Percentiles rank a stretch among this genome's conserved stretches.
phyloP scores from a whole-genome alignment of 345 rosid species.

The Murraya paniculata region DNA sequence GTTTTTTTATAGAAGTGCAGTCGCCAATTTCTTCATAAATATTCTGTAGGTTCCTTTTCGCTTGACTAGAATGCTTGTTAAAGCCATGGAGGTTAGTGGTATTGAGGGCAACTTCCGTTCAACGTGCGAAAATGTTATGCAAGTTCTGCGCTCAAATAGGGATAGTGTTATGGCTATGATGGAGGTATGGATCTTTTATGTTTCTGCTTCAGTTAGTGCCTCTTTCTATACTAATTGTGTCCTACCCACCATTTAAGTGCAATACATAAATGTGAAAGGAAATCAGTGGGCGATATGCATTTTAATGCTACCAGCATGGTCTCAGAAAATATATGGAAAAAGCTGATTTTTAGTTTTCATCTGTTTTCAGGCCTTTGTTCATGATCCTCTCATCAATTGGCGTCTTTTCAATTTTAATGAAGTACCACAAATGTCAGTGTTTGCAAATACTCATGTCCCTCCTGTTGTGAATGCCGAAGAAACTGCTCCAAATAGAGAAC shows the following conservation, averaged over 20 bases:
- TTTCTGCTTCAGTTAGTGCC: not conserved
- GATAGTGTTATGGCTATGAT: conserved; percentile 99
- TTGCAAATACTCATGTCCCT: conserved; percentile 50
- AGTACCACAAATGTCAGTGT: conserved; percentile 85
- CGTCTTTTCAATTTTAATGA: conserved; percentile 97
- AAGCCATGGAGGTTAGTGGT: conserved; percentile 99
- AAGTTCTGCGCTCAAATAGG: conserved; percentile 84
- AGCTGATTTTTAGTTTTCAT: conserved; percentile 14
- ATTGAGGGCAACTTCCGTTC: conserved; percentile 93
- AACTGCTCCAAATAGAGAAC: conserved; percentile 58
- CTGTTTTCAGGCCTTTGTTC: conserved; percentile 84
- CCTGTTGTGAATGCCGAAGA: conserved; percentile 63
- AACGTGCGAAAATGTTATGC: conserved; percentile 96
- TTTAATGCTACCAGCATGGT: not conserved
- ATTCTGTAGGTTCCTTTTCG: conserved; percentile 85
- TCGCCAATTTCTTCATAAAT: conserved; percentile 1
- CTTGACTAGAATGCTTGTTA: conserved; percentile 98
- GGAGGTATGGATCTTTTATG: conserved; percentile 52
- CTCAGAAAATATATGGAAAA: not conserved
- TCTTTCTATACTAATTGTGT: not conserved
- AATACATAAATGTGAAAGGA: not conserved
- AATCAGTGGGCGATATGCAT: not conserved
- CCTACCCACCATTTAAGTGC: not conserved
- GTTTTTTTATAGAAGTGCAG: not conserved
- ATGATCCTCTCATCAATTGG: conserved; percentile 98